These are phyloP conservation scores for Beauveria bassiana DNA, from an alignment of 2,329 filamentous ascomycete species.

Conservation along the genomic window DNA sequence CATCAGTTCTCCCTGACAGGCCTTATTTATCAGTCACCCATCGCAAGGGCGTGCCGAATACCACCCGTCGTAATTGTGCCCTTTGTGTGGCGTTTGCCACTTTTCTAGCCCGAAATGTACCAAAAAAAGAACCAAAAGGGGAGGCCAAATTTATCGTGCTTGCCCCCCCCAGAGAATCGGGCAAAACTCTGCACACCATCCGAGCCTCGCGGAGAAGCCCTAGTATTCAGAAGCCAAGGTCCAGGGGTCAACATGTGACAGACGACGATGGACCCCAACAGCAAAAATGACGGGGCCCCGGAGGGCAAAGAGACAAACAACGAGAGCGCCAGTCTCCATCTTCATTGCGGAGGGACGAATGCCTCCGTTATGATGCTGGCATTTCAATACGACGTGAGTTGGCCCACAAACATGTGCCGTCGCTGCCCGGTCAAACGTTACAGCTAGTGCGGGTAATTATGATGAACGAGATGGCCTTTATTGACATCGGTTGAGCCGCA, in stretches of 20 bases:
- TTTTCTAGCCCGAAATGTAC: neutral
- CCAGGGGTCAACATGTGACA: neutral
- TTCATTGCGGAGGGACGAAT: constrained; percentile 6
- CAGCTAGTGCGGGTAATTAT: constrained; percentile 8
- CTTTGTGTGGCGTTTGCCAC: neutral
- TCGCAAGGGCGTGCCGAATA: neutral
- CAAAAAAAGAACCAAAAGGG: neutral
- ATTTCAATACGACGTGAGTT: constrained; percentile 3
- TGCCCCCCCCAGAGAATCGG: neutral
- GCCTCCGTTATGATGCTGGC: neutral
- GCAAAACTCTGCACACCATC: neutral
- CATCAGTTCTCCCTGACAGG: neutral
- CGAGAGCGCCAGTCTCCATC: neutral
- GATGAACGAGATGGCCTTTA: neutral
- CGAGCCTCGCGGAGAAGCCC: too few relatives aligned
- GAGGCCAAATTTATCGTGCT: neutral
- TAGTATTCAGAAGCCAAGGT: neutral
- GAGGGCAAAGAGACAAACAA: neutral
- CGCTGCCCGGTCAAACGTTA: constrained; percentile 10
- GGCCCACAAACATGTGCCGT: constrained; percentile 1
- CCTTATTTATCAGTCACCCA: neutral
- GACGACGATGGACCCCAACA: neutral
- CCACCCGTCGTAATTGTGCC: neutral
- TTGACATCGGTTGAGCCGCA: constrained; percentile 5
- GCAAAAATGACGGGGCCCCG: constrained; percentile 8